Evolutionary conservation across 2,329 filamentous ascomycete genomes (phyloP).

Genomic region (Cladosporium oxysporum): DNA sequence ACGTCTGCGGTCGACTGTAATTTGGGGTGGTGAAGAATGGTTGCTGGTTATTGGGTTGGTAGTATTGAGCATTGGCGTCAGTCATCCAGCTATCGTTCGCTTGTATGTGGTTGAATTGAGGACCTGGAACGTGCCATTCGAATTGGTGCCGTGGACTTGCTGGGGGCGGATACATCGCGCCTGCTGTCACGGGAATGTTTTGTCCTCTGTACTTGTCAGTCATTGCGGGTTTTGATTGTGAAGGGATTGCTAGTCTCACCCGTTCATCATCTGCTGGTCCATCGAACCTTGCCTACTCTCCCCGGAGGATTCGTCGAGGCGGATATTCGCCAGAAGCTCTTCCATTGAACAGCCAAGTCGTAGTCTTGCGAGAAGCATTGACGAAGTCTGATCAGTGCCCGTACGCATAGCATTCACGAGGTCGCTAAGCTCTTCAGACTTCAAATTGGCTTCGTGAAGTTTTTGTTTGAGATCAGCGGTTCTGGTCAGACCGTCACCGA

Average conservation of each 20-base stretch:
- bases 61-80: background rate
- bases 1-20: background rate
- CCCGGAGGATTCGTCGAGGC: background rate
- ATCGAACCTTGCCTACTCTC: background rate
- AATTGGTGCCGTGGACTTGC: background rate
- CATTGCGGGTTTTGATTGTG: background rate
- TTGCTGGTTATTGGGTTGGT: background rate
- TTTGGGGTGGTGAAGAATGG: background rate
- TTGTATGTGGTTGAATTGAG: background rate
- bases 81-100: background rate
- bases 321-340: background rate
- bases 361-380: conserved; percentile 15
- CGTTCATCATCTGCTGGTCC: background rate
- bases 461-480: conserved; percentile 17
- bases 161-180: background rate
- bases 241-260: background rate
- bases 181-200: background rate
- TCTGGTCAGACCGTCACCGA: conserved; percentile 18
- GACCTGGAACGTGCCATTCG: background rate
- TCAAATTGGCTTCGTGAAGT: conserved; percentile 6
- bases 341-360: conserved; percentile 8
- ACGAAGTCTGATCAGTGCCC: conserved; percentile 13
- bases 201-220: background rate
- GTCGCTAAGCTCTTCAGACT: conserved; percentile 8
- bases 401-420: conserved; percentile 15